Percentiles rank a stretch among this genome's conserved stretches.
Conservation (phyloP, 176 grass and related monocot species). For the Leersia perrieri region DNA sequence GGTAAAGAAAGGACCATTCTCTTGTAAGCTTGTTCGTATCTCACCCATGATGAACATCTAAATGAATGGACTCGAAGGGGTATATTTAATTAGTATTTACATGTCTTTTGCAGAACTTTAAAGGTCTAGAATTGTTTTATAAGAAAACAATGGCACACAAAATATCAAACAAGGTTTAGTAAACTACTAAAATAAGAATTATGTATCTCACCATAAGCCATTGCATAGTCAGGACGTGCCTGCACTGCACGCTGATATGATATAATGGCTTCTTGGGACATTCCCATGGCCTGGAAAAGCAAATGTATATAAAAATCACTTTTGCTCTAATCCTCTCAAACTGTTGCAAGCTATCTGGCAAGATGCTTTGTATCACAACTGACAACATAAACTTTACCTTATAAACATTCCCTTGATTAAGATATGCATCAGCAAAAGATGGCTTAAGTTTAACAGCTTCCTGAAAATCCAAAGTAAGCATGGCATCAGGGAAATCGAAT, state of each 20-base stretch:
- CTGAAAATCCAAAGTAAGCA: slow-evolving; percentile 41
- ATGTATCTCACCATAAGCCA: slow-evolving; percentile 76
- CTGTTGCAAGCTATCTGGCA: background rate
- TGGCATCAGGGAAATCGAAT: background rate
- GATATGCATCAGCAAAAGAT: slow-evolving; percentile 88
- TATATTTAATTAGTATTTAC: slow-evolving; percentile 41
- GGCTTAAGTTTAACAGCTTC: slow-evolving; percentile 99
- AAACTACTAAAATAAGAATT: slow-evolving; percentile 6
- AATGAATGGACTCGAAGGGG: slow-evolving; percentile 43
- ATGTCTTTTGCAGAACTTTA: slow-evolving; percentile 13
- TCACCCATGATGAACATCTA: slow-evolving; percentile 54
- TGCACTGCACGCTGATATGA: slow-evolving; percentile 93
- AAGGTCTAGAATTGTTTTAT: background rate
- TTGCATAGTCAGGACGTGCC: slow-evolving; percentile 78
- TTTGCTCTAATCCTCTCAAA: slow-evolving; percentile 3
- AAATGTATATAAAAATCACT: background rate
- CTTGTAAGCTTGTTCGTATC: slow-evolving; percentile 49
- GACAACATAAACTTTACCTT: slow-evolving; percentile 53
- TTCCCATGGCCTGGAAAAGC: slow-evolving; percentile 77
- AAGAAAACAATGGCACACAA: background rate
- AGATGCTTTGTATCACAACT: slow-evolving; percentile 21
- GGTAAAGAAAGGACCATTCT: slow-evolving; percentile 57
- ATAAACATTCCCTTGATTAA: slow-evolving; percentile 96
- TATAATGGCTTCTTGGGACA: slow-evolving; percentile 81
- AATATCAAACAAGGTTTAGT: background rate